Evolutionary conservation across 805 yeast genomes (phyloP).

Genomic region (Wickerhamiella sergipiensis): DNA sequence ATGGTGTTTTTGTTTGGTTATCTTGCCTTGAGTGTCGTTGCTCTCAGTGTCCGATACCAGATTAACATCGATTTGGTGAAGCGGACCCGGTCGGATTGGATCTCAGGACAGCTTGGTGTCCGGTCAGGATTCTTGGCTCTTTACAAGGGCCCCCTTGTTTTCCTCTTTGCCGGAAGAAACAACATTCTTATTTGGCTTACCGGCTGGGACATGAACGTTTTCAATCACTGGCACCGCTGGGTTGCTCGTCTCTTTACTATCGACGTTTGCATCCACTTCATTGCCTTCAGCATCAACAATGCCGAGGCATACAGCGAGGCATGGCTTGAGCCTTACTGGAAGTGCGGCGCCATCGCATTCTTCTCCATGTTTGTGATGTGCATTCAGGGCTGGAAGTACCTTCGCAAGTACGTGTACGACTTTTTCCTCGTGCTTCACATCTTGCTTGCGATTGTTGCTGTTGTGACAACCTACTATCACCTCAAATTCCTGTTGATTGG

Average conservation of each 20-base stretch:
- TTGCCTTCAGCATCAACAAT: slow-evolving; percentile 32
- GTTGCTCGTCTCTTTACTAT: slow-evolving; percentile 37
- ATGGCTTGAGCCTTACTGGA: slow-evolving; percentile 13
- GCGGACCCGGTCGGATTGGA: background rate
- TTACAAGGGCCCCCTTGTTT: slow-evolving; percentile 36
- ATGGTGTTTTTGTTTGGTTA: slow-evolving; percentile 4
- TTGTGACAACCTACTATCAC: slow-evolving; percentile 47
- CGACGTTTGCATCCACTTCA: slow-evolving; percentile 39
- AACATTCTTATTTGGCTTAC: slow-evolving; percentile 44
- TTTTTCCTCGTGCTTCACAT: slow-evolving; percentile 43
- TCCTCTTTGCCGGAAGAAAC: slow-evolving; percentile 55
- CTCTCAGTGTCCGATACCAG: background rate
- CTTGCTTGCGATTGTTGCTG: slow-evolving; percentile 37
- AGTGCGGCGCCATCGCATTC: slow-evolving; percentile 19
- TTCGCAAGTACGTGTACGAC: slow-evolving; percentile 34
- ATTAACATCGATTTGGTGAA: background rate
- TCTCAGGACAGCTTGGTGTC: slow-evolving; percentile 18
- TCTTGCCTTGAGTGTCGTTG: background rate
- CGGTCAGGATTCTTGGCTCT: slow-evolving; percentile 22
- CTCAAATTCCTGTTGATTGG: slow-evolving; percentile 30
- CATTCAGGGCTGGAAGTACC: slow-evolving; percentile 23
- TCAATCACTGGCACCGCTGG: slow-evolving; percentile 50
- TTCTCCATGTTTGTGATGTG: slow-evolving; percentile 24
- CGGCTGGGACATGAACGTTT: slow-evolving; percentile 42
- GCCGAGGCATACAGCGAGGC: slow-evolving; percentile 14